phyloP scores from a whole-genome alignment of 2,329 filamentous ascomycete species.

The Aspergillus sp. region DNA sequence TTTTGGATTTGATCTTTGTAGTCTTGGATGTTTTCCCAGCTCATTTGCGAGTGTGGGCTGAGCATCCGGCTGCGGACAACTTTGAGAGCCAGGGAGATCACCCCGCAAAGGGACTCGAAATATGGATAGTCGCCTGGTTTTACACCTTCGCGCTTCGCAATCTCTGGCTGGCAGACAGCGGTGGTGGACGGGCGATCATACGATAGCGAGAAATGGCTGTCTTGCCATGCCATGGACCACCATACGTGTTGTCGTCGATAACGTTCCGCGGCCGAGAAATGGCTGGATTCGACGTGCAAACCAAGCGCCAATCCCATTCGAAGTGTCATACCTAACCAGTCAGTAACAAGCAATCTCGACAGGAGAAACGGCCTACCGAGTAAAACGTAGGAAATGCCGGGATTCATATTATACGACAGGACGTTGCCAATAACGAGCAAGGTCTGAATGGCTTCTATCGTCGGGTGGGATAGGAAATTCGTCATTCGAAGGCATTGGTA shows the following conservation, averaged over 20 bases:
- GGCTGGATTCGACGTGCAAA: slow-evolving; percentile 58
- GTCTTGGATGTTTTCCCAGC: slow-evolving; percentile 54
- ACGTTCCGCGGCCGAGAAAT: slow-evolving; percentile 51
- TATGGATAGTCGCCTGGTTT: slow-evolving; percentile 53
- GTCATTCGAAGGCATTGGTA: slow-evolving; percentile 65
- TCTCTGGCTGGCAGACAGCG: slow-evolving; percentile 54
- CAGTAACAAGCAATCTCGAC: not conserved
- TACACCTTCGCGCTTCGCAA: slow-evolving; percentile 50
- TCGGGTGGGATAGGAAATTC: slow-evolving; percentile 63
- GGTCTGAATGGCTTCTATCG: slow-evolving; percentile 62
- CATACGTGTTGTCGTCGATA: slow-evolving; percentile 47
- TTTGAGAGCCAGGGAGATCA: slow-evolving; percentile 55
- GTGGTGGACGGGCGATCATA: slow-evolving; percentile 60
- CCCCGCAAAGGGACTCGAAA: slow-evolving; percentile 59
- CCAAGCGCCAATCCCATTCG: slow-evolving; percentile 62
- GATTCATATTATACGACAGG: slow-evolving; percentile 64
- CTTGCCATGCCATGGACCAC: slow-evolving; percentile 66
- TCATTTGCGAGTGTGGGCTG: slow-evolving; percentile 54
- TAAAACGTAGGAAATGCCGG: slow-evolving; percentile 62
- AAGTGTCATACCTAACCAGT: slow-evolving; percentile 53
- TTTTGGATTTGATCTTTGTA: slow-evolving; percentile 58
- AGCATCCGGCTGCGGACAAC: slow-evolving; percentile 60
- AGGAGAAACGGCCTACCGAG: slow-evolving; percentile 41
- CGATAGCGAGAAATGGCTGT: slow-evolving; percentile 63
- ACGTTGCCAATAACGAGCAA: slow-evolving; percentile 63